Evolutionary conservation across 2,329 filamentous ascomycete genomes (phyloP).

Genomic region (Epichloe glyceriae): DNA sequence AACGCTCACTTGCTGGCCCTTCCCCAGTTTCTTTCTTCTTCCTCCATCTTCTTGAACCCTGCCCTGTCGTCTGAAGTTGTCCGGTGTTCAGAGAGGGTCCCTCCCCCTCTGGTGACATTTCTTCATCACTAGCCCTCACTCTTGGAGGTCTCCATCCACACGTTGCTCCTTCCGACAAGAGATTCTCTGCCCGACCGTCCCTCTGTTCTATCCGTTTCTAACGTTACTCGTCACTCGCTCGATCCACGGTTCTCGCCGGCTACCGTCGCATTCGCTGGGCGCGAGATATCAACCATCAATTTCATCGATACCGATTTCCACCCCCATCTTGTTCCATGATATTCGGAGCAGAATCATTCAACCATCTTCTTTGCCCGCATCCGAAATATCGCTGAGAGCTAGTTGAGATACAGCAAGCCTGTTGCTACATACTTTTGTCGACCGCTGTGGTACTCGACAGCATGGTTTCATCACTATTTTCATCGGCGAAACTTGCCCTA

Average conservation of each 20-base stretch:
- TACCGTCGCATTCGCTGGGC: neutral
- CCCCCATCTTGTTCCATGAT: neutral
- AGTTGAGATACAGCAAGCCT: neutral
- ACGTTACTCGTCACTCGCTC: neutral
- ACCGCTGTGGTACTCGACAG: neutral
- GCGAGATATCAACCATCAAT: neutral
- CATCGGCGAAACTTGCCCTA: slow-evolving; percentile 2
- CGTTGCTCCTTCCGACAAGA: neutral
- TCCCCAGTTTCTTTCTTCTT: neutral
- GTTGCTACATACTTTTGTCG: neutral
- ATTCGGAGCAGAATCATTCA: neutral
- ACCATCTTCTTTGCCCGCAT: neutral
- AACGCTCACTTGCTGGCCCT: neutral
- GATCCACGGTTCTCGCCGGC: neutral
- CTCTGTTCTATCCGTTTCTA: neutral
- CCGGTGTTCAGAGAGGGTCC: neutral
- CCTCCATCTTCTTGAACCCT: neutral
- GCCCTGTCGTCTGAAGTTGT: neutral
- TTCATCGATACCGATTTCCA: neutral
- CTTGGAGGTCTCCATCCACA: neutral
- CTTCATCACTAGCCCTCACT: neutral
- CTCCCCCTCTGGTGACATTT: neutral
- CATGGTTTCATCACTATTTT: slow-evolving; percentile 2
- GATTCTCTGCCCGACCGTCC: too few relatives aligned
- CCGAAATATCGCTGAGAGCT: neutral